Conservation (phyloP, 148 eudicot genomes). For the Amaranthus cruentus region DNA sequence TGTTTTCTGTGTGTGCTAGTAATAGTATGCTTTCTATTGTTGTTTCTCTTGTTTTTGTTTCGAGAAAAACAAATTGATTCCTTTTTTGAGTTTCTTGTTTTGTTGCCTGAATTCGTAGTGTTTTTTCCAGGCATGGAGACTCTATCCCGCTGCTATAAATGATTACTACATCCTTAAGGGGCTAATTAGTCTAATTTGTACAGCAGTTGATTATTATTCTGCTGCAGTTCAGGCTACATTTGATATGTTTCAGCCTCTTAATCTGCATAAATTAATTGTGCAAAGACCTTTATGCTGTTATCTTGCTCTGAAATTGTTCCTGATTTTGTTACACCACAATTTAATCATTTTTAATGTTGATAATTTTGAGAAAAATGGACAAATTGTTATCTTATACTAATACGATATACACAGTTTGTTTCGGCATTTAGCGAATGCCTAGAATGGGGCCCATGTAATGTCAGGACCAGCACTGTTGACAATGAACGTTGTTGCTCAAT, state of each 20-base stretch:
- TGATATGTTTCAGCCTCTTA: neutral
- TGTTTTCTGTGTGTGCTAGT: too few relatives aligned
- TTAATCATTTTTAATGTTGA: neutral
- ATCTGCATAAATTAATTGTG: too few relatives aligned
- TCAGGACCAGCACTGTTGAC: constrained; percentile 1
- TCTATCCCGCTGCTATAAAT: neutral
- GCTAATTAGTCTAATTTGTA: neutral
- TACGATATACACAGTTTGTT: too few relatives aligned
- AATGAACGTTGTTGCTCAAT: constrained; percentile 50
- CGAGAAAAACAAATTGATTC: neutral
- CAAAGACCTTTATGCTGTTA: neutral
- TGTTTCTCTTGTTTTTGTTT: neutral
- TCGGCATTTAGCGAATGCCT: too few relatives aligned
- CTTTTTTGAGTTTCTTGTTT: too few relatives aligned
- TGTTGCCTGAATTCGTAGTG: too few relatives aligned
- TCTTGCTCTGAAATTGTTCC: neutral
- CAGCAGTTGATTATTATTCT: neutral
- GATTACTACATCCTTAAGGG: neutral
- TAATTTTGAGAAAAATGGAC: neutral
- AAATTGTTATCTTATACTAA: too few relatives aligned
- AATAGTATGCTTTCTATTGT: too few relatives aligned
- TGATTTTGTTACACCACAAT: neutral
- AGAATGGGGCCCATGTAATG: too few relatives aligned
- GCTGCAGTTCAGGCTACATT: neutral
- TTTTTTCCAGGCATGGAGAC: neutral